Base-by-base conservation (phyloP, 1,284 basidiomycete genomes). In the Puccinia hordei region DNA sequence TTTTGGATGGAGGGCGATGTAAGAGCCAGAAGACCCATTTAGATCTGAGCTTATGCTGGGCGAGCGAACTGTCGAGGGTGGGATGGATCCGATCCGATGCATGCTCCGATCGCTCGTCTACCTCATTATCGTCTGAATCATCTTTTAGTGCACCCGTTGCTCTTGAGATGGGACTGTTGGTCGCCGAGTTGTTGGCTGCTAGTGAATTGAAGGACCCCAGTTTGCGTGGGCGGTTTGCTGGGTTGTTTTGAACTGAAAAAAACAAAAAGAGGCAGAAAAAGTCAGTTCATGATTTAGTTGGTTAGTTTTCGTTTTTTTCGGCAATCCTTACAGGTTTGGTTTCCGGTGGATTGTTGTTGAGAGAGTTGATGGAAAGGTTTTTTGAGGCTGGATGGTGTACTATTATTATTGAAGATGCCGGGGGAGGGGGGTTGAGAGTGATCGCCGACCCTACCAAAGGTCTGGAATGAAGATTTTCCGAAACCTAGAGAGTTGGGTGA, bases 191-290 rank as follows among this genome's bases (percentile, higher is more conserved):
- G 8, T 1, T 73, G 35, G 35, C 53, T 27, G 76, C 76, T 19
- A 79, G 61, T 27, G 76, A 79, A 46, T 79, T 79, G 27, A 79
- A 79, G 9, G 76, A 79, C 15, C 76, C 76, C 44, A 79, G 35
- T 71, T 65, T 69, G 17, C 76, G 15, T 12, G 76, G 57, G 1
- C 46, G 65, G 27, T 55, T 66, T 24, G 46, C 22, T 46, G 66
- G 51, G 63, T 49, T 44, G 35, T 38, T 59, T 44, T 41, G 63
- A 46, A 66, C 41, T 30, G n/a, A 2, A 3, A 10, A 33, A 59
- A 59, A 3, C 3, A 59, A 30, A 24, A 4, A 57, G 24, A 27
- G n/a, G n/a, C n/a, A n/a, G n/a, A n/a, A 57, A 6, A 69, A 19
- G 27, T 69, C 27, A 27, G 41, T 44, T 19, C 15, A 41, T 6